Evolutionary conservation across 768 basidiomycete species (phyloP), one percentile per base, ranked within the genome.

Genomic region (Suillus luteus): DNA sequence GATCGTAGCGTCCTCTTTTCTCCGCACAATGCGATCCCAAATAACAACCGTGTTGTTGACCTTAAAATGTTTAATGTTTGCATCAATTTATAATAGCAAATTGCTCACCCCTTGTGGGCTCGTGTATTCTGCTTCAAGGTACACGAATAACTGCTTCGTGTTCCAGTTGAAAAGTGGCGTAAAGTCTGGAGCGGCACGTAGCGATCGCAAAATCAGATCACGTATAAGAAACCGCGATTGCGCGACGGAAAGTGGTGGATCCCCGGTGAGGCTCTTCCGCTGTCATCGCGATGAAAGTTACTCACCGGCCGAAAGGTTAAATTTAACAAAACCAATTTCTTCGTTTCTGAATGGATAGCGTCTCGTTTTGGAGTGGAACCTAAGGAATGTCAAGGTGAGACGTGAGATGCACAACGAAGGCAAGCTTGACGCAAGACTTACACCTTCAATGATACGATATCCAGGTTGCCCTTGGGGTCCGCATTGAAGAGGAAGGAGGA

Each of bases 101-200:
- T 54, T 22, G 75, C 91, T 78, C 72, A 94, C 94, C 55, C 92
- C 87, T 74, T 89, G 78, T 0, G 81, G 75, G 61, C 88, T 91
- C 40, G 81, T 82, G 72, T 95, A 96, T 73, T 96, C 93, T 0
- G 92, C 95, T 69, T 88, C 85, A 40, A 96, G 83, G 71, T 92
- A 95, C 14, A 96, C 74, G 74, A 96, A 96, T 12, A 96, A 72
- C 72, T 96, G 95, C 76, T 96, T 96, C n/a, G 95, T 96, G 76
- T 96, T 96, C 94, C 94, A 96, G 77, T 95, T 80, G 78, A 95
- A 96, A 37, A 96, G 81, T 14, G 95, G 86, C 10, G 85, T 80
- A 5, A 96, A 80, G 77, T 96, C 95, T 95, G 66, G 55, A 27
- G 41, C 60, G 43, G 35, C 31, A 33, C 52, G 61, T 59, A 55